These are phyloP conservation scores for Colletotrichum phormii DNA, from an alignment of 2,329 filamentous ascomycete genomes.

Conservation along the genomic window DNA sequence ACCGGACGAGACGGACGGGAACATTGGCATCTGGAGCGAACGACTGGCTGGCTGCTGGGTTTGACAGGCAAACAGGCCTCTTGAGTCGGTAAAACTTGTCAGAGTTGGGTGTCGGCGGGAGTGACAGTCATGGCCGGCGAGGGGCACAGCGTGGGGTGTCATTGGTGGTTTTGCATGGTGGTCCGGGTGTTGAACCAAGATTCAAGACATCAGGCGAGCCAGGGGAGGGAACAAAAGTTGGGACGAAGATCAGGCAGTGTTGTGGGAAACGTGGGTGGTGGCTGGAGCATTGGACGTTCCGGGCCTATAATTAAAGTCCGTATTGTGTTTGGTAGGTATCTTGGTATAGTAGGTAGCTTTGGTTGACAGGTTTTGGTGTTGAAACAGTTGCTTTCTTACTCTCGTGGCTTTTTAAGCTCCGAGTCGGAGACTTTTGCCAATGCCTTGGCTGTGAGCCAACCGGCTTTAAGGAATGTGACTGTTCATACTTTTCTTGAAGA, in stretches of 20 bases:
- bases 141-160: neutral
- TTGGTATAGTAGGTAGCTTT: neutral
- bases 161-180: conserved; percentile 9
- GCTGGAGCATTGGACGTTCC: conserved; percentile 27
- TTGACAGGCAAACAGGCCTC: neutral
- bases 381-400: conserved; percentile 16
- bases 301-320: conserved; percentile 14
- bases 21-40: conserved; percentile 2
- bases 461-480: neutral
- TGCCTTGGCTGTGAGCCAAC: neutral
- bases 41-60: neutral
- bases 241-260: conserved; percentile 35
- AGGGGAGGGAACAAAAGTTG: conserved; percentile 8
- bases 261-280: conserved; percentile 24
- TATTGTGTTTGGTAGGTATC: neutral
- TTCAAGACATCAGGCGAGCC: conserved; percentile 28
- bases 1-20: conserved; percentile 20
- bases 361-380: conserved; percentile 7
- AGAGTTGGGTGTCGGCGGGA: conserved; percentile 15
- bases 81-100: conserved; percentile 19
- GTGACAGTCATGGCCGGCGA: conserved; percentile 21
- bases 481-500: neutral
- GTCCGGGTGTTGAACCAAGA: neutral
- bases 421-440: neutral
- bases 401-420: conserved; percentile 13